Percentiles rank a stretch among this genome's conserved stretches.
Conservation (phyloP, 2,329 filamentous ascomycete genomes). For the Nigrospora oryzae region DNA sequence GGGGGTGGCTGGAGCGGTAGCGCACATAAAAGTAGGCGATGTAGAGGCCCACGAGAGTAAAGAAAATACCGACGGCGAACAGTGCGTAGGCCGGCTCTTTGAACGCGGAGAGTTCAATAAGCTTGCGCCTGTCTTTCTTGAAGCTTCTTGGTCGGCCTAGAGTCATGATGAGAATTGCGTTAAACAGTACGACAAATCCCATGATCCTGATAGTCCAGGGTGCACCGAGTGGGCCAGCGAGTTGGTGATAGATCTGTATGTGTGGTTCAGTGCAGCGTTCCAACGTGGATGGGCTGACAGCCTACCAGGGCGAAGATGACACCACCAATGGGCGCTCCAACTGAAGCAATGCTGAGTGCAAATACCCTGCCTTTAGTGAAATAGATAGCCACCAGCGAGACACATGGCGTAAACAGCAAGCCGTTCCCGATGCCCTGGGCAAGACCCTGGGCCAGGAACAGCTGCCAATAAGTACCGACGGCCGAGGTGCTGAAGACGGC, state of each 20-base stretch:
- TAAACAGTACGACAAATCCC: conserved; percentile 13
- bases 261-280: too few species aligned
- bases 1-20: neutral
- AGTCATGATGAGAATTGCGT: conserved; percentile 25
- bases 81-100: conserved; percentile 32
- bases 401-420: conserved; percentile 15
- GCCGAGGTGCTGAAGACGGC: conserved; percentile 45
- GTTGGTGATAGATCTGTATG: conserved; percentile 8
- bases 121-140: conserved; percentile 27
- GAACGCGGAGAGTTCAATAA: conserved; percentile 35
- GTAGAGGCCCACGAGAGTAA: conserved; percentile 15
- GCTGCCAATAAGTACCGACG: conserved; percentile 38
- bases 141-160: conserved; percentile 25
- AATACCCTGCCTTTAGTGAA: conserved; percentile 20
- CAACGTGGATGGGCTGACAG: conserved; percentile 17
- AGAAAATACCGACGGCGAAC: conserved; percentile 31
- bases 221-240: neutral
- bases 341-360: conserved; percentile 23
- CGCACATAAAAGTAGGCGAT: conserved; percentile 10
- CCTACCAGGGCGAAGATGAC: neutral
- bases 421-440: conserved; percentile 34
- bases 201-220: conserved; percentile 2
- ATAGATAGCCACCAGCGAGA: conserved; percentile 18
- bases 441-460: conserved; percentile 43
- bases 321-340: conserved; percentile 20